Percentiles rank a stretch among this genome's conserved stretches.
phyloP scores from a whole-genome alignment of 192 early-diverging fungal genomes.

The Glomus cerebriforme region DNA sequence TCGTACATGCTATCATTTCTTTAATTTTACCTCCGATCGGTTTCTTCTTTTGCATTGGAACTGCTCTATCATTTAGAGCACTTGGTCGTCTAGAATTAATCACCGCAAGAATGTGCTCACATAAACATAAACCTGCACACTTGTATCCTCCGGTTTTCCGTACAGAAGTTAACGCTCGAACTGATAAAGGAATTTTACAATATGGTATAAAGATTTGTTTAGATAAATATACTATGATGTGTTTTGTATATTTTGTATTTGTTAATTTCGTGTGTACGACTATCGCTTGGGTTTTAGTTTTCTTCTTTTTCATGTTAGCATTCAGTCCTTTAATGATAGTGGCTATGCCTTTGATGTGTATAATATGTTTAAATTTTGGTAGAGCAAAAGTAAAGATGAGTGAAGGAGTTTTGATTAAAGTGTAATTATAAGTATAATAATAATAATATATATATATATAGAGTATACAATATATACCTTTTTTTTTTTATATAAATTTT shows the following conservation, averaged over 20 bases:
- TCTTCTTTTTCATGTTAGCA: background rate
- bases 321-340: background rate
- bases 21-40: too few relatives aligned
- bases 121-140: too few relatives aligned
- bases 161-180: too few relatives aligned
- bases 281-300: background rate
- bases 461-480: too few relatives aligned
- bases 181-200: background rate
- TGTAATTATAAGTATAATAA: too few relatives aligned
- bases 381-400: background rate
- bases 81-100: too few relatives aligned
- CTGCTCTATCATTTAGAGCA: background rate
- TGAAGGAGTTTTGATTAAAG: background rate
- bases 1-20: too few relatives aligned
- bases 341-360: conserved; percentile 1
- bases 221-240: background rate
- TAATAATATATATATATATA: too few relatives aligned
- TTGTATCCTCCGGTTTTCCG: too few relatives aligned
- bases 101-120: too few relatives aligned
- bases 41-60: background rate
- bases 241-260: background rate
- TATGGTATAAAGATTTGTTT: background rate
- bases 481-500: too few relatives aligned
- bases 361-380: background rate
- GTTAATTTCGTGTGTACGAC: background rate